phyloP scores from a whole-genome alignment of 164 flowering plant species.

The Sedum album region DNA sequence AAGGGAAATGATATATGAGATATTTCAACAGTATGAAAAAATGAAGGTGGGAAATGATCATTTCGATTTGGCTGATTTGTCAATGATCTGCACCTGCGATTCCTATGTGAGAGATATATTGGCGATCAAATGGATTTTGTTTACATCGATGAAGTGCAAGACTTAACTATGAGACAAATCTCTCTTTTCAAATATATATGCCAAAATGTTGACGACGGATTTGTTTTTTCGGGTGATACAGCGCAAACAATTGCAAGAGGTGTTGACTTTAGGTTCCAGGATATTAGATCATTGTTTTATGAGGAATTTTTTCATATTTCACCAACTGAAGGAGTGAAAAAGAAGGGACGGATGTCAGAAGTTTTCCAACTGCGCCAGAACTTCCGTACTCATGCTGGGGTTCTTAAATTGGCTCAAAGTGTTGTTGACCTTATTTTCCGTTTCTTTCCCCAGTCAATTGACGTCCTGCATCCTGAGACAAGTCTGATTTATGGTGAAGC shows the following conservation, averaged over 20 bases:
- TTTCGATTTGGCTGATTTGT: slow-evolving; percentile 71
- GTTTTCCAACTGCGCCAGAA: slow-evolving; percentile 51
- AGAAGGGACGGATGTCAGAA: slow-evolving; percentile 39
- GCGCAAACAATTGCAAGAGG: slow-evolving; percentile 66
- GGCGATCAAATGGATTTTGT: slow-evolving; percentile 60
- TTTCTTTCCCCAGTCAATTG: slow-evolving; percentile 54
- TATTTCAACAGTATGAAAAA: slow-evolving; percentile 55
- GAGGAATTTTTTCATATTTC: slow-evolving; percentile 30
- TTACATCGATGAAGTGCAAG: slow-evolving; percentile 39
- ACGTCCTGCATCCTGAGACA: slow-evolving; percentile 49
- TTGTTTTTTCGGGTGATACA: slow-evolving; percentile 20
- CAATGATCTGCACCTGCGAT: slow-evolving; percentile 48
- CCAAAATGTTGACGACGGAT: slow-evolving; percentile 27
- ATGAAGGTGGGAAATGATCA: slow-evolving; percentile 43
- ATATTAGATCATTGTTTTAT: slow-evolving; percentile 33
- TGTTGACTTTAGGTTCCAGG: slow-evolving; percentile 24
- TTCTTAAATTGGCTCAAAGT: slow-evolving; percentile 62
- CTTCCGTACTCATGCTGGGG: slow-evolving; percentile 71
- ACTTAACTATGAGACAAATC: slow-evolving; percentile 40
- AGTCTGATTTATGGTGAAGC: slow-evolving; percentile 67
- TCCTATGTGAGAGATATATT: slow-evolving; percentile 20
- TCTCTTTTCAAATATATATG: slow-evolving; percentile 43
- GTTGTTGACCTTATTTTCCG: slow-evolving; percentile 47
- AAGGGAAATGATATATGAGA: slow-evolving; percentile 45
- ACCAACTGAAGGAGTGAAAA: slow-evolving; percentile 12